Evolutionary conservation across 2,329 filamentous ascomycete genomes (phyloP), one percentile per base, ranked within the genome.

Genomic region (Tolypocladium paradoxum): DNA sequence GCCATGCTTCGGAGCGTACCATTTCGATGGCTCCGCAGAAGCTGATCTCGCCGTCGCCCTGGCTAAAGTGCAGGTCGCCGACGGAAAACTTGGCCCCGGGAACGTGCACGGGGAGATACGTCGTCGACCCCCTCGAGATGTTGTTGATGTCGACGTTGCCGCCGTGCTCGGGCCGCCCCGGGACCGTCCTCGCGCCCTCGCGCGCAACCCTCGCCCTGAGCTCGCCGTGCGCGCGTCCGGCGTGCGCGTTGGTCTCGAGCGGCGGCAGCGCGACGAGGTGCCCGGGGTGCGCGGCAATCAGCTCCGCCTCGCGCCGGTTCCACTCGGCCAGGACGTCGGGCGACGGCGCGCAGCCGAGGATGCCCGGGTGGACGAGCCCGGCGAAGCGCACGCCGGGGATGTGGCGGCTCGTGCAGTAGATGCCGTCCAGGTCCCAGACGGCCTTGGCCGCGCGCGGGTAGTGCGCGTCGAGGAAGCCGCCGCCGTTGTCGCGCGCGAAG

Each of bases 131-230:
- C 7, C 88, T 76, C 1, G 81, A 86, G 33, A 95, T 75, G 62
- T 93, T 93, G 73, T 95, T 95, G 68, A 95, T 93, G 60, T 96
- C 90, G 65, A 89, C 93, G 63, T 95, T 95, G 0, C 90, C 91
- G 16, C 91, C 91, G 61, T 95, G 87, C 62, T 95, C 90, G 0
- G 90, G 89, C 0, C 90, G 76, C 2, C 90, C 85, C 0, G 90
- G 90, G 48, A 96, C 86, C 0, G 91, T 96, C 37, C 91, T 73
- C 1, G 91, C 91, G 1, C 90, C 90, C 63, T 96, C 89, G 12
- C 70, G 75, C 0, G 82, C 88, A 24, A 96, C 78, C 64, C 83
- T 88, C 38, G 77, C 76, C 58, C 79, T 84, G 33, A 88, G 63
- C 0, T 75, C 73, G 0, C 71, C 77, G 0, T 73, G 70, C 0